Evolutionary conservation across 805 yeast genomes (phyloP), one percentile per base, ranked within the genome.

Genomic region (Suhomyces sp.): DNA sequence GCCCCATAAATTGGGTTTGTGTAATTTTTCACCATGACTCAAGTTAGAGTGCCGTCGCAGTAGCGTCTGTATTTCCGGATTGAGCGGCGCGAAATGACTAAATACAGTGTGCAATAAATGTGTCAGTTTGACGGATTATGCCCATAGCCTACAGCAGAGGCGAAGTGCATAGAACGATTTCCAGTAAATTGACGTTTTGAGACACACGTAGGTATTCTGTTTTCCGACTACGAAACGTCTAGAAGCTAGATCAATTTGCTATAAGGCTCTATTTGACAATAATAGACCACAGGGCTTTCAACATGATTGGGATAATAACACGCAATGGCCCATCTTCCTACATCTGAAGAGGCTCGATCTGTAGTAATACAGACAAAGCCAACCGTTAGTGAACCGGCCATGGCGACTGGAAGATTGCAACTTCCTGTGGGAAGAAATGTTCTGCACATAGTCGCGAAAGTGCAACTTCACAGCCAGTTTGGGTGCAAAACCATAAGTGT

Each of bases 21-120:
- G 49, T 33, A 23, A 36, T 46, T 46, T 46, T 46, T 46, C 48
- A 46, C 29, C 33, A 46, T 46, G 49, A 46, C 40, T 46, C 49
- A 46, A 35, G 44, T 24, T n/a, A 8, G n/a, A 33, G 24, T 10
- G 42, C 42, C 42, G 42, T 38, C 24, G 24, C 26, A 22, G 22
- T 24, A 22, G 46, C 46, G 46, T 24, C 46, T 42, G 17, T 13
- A 42, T 42, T 42, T 9, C 42, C 42, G 13, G 13, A 17, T 38
- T 38, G 24, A 19, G 42, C 6, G 12, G 42, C 42, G 42, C 42
- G 13, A 17, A 17, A 38, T 38, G 42, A 38, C 42, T 15, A 4
- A 36, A 26, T 26, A 8, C n/a, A 15, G 19, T 36, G 41, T 10
- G 33, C 3, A 29, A 27, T 26, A 29, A 29, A 2, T 29, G 33